Evolutionary conservation across 768 basidiomycete species (phyloP).

Genomic region (Postia placenta): DNA sequence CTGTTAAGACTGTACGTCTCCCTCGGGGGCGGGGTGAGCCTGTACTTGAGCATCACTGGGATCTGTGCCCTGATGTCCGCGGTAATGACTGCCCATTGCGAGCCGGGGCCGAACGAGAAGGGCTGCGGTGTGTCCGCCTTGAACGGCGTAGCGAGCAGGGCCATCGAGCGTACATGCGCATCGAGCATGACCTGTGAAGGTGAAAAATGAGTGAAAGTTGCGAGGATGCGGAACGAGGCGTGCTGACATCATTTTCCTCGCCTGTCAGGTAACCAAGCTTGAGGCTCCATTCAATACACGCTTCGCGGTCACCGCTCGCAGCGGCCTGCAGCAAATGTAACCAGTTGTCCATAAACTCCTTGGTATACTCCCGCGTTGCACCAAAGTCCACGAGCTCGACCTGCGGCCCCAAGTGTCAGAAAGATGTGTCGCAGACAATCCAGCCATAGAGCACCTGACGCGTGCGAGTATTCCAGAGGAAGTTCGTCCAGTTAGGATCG

Average conservation of each 20-base stretch:
- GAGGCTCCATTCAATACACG: conserved; percentile 68
- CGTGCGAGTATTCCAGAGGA: conserved; percentile 74
- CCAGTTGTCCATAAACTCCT: conserved; percentile 87
- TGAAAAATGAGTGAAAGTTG: too few species aligned
- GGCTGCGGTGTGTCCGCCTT: conserved; percentile 53
- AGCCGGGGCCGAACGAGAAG: conserved; percentile 71
- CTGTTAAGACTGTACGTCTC: conserved; percentile 95
- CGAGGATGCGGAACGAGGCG: neutral
- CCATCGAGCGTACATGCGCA: conserved; percentile 81
- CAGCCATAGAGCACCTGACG: conserved; percentile 44
- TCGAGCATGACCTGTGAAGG: conserved; percentile 68
- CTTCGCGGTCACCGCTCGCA: conserved; percentile 55
- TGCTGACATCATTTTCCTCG: conserved; percentile 67
- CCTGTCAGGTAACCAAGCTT: conserved; percentile 89
- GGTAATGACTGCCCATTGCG: conserved; percentile 67
- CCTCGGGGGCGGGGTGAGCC: conserved; percentile 86
- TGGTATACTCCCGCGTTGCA: conserved; percentile 82
- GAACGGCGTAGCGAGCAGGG: conserved; percentile 85
- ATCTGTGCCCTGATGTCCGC: conserved; percentile 73
- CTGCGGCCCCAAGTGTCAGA: conserved; percentile 26
- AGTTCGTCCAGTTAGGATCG: conserved; percentile 98
- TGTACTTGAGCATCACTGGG: conserved; percentile 83
- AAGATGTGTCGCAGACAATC: neutral
- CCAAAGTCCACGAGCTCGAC: conserved; percentile 94
- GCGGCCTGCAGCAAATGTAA: conserved; percentile 78